Base-by-base conservation (phyloP, 2,329 filamentous ascomycete genomes). In the Phialophora macrospora region DNA sequence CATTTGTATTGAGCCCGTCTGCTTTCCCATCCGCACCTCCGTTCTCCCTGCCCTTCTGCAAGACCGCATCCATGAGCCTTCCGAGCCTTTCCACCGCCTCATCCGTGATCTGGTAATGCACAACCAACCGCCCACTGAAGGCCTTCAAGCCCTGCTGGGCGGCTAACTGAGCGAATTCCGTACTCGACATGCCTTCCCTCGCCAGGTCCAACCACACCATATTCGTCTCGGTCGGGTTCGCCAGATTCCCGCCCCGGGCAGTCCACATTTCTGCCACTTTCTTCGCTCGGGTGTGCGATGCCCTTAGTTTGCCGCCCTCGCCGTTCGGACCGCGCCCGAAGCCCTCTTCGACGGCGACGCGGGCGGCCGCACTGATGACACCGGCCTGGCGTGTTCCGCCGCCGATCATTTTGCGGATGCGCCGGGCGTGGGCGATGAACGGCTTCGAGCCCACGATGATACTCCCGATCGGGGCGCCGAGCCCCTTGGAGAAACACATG, bases 201-300 rank as follows among this genome's bases (percentile, higher is more conserved):
- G 87, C 84, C 17, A 95, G 80, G 75, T 96, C 89, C 64, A 96
- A 74, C 92, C 91, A 96, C 38, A 92, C 87, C 91, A 96, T 96
- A 78, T 96, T 96, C n/a, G 92, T 96, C 74, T 96, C 88, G 1
- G 90, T 88, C 0, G 90, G 89, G 65, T 88, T 82, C 22, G 83
- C 77, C 63, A 92, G 78, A 77, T 85, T 86, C 1, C 92, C 92
- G 4, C 92, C 92, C 59, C 88, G 80, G 17, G 79, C 79, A 4
- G 81, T 84, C 92, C 92, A 96, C 69, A 90, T 76, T 34, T 81
- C 79, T 28, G 84, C 87, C 26, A 93, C 81, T 71, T 80, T 80
- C 75, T 84, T 84, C 2, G 91, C 90, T 32, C 84, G 84, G 55
- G 79, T 78, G 76, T 94, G 90, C 8, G 84, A 85, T 57, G 80